A percentile compares a stretch with the other conserved stretches of the same genome.
Evolutionary conservation across 2,329 filamentous ascomycete species (phyloP).

Genomic region (Aspergillus cejpii): DNA sequence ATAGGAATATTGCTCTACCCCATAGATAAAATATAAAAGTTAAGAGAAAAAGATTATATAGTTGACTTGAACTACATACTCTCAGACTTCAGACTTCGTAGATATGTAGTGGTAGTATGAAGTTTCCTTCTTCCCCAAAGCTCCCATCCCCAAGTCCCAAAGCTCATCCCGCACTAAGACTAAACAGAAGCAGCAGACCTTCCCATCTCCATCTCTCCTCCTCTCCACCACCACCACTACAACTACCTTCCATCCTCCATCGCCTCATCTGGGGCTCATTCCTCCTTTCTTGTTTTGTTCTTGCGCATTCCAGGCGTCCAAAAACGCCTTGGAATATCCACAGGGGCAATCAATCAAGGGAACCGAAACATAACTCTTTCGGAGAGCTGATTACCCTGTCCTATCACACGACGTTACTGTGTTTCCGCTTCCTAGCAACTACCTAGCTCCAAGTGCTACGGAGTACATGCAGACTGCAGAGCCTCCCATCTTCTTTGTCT

Average conservation of each 20-base stretch:
- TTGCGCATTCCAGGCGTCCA: constrained; percentile 3
- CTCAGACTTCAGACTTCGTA: background rate
- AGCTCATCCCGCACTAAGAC: background rate
- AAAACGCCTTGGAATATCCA: background rate
- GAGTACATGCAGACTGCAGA: constrained; percentile 22
- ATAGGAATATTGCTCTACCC: too few species aligned
- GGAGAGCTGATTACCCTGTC: constrained; percentile 5
- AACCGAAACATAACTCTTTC: background rate
- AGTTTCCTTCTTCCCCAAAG: background rate
- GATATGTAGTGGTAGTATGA: background rate
- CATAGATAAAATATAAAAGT: too few species aligned
- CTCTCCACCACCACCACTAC: too few species aligned
- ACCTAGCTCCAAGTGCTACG: constrained; percentile 10
- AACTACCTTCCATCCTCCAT: constrained; percentile 2
- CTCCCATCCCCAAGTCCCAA: too few species aligned
- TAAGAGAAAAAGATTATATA: too few species aligned
- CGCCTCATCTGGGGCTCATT: background rate
- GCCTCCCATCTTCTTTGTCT: constrained; percentile 12
- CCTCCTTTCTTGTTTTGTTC: background rate
- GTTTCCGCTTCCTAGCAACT: constrained; percentile 17
- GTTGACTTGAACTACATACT: too few species aligned
- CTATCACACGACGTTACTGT: constrained; percentile 26
- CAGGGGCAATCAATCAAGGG: background rate
- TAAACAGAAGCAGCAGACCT: background rate
- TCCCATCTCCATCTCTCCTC: too few species aligned